Evolutionary conservation across 2,329 filamentous ascomycete genomes (phyloP), one percentile per base, ranked within the genome.

Genomic region (Arthrobotrys pseudoclavata): DNA sequence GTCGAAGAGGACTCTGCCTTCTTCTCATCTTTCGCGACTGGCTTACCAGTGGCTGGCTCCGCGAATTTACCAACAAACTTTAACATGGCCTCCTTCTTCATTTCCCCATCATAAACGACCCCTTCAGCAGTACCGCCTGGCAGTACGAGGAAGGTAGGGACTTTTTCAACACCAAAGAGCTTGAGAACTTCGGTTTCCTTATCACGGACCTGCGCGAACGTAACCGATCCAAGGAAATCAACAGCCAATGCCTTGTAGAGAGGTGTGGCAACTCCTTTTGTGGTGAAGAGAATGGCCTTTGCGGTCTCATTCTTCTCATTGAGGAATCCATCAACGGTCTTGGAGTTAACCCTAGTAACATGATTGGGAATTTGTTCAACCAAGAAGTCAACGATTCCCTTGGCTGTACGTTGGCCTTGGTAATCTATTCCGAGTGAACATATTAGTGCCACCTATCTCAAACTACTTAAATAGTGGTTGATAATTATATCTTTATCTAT

Each of bases 281-380:
- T 92, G 1, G 92, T 96, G 84, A 99, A 98, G 2, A 99, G 86
- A 37, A 99, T 89, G 0, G 92, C 94, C 86, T 97, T 97, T 61
- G 94, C 89, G 12, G 87, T 88, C 20, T 91, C 88, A 76, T 90
- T 90, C 52, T 88, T 87, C 72, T 88, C 87, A 9, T 85, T 85
- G 61, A 97, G 84, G 88, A 95, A 99, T 12, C 85, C 85, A 71
- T 93, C 90, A 42, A 97, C 82, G 53, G 92, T 91, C 84, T 92
- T 92, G 15, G 90, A 90, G 22, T 79, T 80, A 57, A 97, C 86
- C 79, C 89, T 89, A 83, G 91, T 91, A 50, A 99, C 95, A 82
- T 96, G 91, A 85, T 98, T 98, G 80, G 93, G 94, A 81, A 99
- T 97, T 84, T 91, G 93, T 81, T 92, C 89, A 63, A 92, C 89